These are phyloP conservation scores for Tripterygium wilfordii DNA, from an alignment of 177 flowering plant species.

Conservation along the genomic window DNA sequence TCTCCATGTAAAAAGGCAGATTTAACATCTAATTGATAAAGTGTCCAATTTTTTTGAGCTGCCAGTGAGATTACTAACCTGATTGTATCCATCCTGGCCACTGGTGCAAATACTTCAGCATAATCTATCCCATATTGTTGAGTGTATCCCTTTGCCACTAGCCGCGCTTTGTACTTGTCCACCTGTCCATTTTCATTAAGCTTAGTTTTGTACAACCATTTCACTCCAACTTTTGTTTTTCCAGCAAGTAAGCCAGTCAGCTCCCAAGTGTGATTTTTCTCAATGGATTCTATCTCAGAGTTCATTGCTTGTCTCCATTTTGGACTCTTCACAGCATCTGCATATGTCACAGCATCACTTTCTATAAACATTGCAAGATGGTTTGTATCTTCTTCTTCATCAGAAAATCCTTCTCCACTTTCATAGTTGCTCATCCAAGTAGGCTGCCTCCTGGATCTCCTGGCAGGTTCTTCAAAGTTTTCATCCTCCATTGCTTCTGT, in stretches of 20 bases:
- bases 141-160: not conserved
- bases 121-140: not conserved
- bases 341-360: not conserved
- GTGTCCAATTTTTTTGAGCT: not conserved
- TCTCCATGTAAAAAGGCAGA: no score
- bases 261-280: not conserved
- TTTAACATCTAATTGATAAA: not conserved
- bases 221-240: not conserved
- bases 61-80: not conserved
- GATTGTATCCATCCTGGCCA: not conserved
- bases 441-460: not conserved
- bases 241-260: not conserved
- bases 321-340: not conserved
- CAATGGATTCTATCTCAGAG: not conserved
- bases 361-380: no score
- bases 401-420: not conserved
- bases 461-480: not conserved
- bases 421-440: not conserved
- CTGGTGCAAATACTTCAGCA: not conserved
- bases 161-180: not conserved
- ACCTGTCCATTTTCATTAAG: not conserved
- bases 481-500: not conserved
- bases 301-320: not conserved
- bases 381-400: no score
- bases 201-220: not conserved